Base-by-base conservation (phyloP, 257 asterid genomes). In the Gynochthodes officinalis region DNA sequence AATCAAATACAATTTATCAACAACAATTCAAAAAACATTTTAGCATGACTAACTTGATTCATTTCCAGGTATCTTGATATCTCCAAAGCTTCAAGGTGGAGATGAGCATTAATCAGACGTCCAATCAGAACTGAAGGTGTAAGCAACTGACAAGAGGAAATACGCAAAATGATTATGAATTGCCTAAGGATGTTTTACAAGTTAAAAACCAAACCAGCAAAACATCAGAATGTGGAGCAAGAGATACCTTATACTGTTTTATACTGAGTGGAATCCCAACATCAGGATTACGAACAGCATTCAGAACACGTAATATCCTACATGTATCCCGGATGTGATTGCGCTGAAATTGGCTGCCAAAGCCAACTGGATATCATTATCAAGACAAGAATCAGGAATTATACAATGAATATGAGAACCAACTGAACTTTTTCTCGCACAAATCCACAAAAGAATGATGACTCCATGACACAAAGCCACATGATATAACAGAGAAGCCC, bases 261-360 rank as follows among this genome's bases (percentile, higher is more conserved):
- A 92, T 87, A 86, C 98, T 95, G 35, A 92, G 88, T 75, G 99
- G 96, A 78, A 89, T 89, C 37, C 98, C 99, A 61, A 87, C 83
- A 65, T 95, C 90, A 15, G 75, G 84, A 70, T 85, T 81, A 76
- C 97, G 96, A 54, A 89, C 98, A 75, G 90, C 94, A 90, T 95
- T 95, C 66, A 95, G 75, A 54, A 95, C 96, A 64, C 98, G 97
- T 74, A 95, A 82, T 54, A 78, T 89, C 80, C 89, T 89, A 72
- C 89, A 85, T 89, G 85, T 92, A 80, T 95, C 99, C 76, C 84
- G 90, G 76, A 95, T 84, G 80, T 76, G 83, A 78, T 95, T 97
- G 83, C 93, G 96, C 76, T 88, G 95, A 83, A 90, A 81, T 78
- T 90, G 92, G 89, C 98, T 95, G 97, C 88, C 88, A 90, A 91